phyloP scores from a whole-genome alignment of 441 rosid genomes.

The Manihot esculenta region DNA sequence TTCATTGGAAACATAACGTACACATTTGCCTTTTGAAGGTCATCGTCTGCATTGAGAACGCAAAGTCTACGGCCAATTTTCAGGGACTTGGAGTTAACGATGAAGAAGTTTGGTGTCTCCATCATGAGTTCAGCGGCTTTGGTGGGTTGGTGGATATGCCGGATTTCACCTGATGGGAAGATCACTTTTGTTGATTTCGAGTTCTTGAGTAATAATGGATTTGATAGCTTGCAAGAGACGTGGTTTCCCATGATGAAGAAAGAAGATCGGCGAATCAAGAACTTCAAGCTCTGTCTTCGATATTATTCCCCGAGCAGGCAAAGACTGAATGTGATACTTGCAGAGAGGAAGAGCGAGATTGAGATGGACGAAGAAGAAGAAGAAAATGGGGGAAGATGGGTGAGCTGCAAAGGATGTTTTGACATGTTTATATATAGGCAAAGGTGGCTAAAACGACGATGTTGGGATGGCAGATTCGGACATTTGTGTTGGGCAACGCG shows the following conservation, averaged over 20 bases:
- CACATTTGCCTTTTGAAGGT: slow-evolving; percentile 44
- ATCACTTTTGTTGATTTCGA: slow-evolving; percentile 48
- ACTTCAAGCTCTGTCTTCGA: background rate
- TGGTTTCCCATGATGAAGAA: slow-evolving; percentile 64
- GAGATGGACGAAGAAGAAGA: background rate
- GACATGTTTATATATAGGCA: slow-evolving; percentile 13
- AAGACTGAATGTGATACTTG: no score
- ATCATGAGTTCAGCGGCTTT: slow-evolving; percentile 87
- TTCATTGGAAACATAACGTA: slow-evolving; percentile 69
- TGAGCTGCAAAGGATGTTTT: background rate
- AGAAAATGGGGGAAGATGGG: background rate
- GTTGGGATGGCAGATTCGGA: background rate
- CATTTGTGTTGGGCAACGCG: slow-evolving; percentile 10
- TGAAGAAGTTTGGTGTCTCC: slow-evolving; percentile 69
- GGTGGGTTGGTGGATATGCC: slow-evolving; percentile 40
- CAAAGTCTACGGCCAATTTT: slow-evolving; percentile 53
- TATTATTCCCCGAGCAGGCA: no score
- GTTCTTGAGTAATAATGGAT: slow-evolving; percentile 24
- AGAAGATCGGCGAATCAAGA: background rate
- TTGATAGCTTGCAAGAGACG: slow-evolving; percentile 47
- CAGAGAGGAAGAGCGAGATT: background rate
- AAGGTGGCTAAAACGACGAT: background rate
- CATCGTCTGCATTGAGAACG: slow-evolving; percentile 71
- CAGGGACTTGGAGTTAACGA: slow-evolving; percentile 51
- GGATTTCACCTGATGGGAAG: slow-evolving; percentile 60